Evolutionary conservation across 2,329 filamentous ascomycete species (phyloP), one percentile per base, ranked within the genome.

Genomic region (Zymoseptoria tritici): DNA sequence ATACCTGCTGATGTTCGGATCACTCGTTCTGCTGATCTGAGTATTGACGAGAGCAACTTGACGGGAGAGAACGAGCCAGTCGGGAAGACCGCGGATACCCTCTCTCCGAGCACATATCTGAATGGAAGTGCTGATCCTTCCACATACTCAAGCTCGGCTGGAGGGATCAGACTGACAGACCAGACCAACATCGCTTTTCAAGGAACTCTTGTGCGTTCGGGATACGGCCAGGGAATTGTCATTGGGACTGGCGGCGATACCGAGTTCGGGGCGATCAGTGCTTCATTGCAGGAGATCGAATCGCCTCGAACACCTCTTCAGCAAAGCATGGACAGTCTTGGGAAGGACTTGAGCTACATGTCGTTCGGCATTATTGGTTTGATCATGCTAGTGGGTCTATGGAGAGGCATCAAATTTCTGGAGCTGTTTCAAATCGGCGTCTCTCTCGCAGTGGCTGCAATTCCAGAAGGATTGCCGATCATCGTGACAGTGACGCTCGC

Each of bases 351-450:
- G 58, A 97, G 92, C 78, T 96, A 97, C 75, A 90, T 96, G 71
- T 99, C 94, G 0, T 97, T 99, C 72, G 88, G 86, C 16, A 90
- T 99, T 42, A 99, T 99, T 71, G 92, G 83, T 2, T 81, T 99
- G 57, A 99, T 99, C 69, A 93, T 96, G 49, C 69, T 99, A 2
- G 86, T 97, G 54, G 95, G 94, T 3, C 85, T 96, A 71, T 81
- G 96, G 62, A 90, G 97, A 72, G 94, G 94, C 20, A 93, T 96
- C 76, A 84, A 87, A 57, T 78, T 96, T 56, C 81, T 99, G 49
- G 93, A 99, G 64, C 95, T 99, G 71, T 99, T 99, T 70, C 96
- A 94, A 29, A 97, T 97, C 67, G 96, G 92, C 16, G 94, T 99
- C 52, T 97, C 94, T 9, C 83, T 99, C 49, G 94, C 94, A 24